A percentile compares a stretch with the other conserved stretches of the same genome.
Evolutionary conservation across 2,329 filamentous ascomycete genomes (phyloP).

Genomic region (Fusarium sacchari): DNA sequence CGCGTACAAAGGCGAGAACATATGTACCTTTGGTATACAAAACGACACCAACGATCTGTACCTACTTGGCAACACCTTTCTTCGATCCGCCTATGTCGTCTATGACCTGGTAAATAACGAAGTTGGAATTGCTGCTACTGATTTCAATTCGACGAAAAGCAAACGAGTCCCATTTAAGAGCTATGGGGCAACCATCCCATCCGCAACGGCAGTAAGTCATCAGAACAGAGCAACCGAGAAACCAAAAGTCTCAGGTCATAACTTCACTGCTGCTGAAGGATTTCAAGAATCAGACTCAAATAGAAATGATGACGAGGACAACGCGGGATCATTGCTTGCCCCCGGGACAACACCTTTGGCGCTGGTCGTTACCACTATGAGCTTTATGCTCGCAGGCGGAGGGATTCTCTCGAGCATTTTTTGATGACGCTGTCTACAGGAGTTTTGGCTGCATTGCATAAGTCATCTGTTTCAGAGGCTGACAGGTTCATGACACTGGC

Average conservation of each 20-base stretch:
- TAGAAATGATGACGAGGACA: slow-evolving; percentile 9
- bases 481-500: slow-evolving; percentile 29
- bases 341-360: slow-evolving; percentile 26
- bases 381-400: slow-evolving; percentile 39
- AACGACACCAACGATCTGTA: slow-evolving; percentile 56
- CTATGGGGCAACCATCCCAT: slow-evolving; percentile 61
- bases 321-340: slow-evolving; percentile 24
- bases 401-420: slow-evolving; percentile 29
- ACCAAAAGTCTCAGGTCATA: slow-evolving; percentile 30
- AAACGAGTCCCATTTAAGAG: slow-evolving; percentile 63
- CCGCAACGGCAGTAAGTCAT: slow-evolving; percentile 56
- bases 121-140: slow-evolving; percentile 63
- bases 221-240: slow-evolving; percentile 47
- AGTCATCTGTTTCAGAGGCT: slow-evolving; percentile 1
- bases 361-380: slow-evolving; percentile 31
- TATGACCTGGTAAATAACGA: slow-evolving; percentile 69
- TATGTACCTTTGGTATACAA: slow-evolving; percentile 68
- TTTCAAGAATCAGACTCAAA: slow-evolving; percentile 40
- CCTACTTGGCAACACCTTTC: slow-evolving; percentile 67
- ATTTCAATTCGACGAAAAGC: slow-evolving; percentile 63
- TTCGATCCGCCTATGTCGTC: slow-evolving; percentile 69
- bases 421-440: neutral
- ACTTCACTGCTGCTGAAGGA: slow-evolving; percentile 46
- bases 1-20: slow-evolving; percentile 55
- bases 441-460: slow-evolving; percentile 9